Evolutionary conservation across 2,329 filamentous ascomycete genomes (phyloP), one percentile per base, ranked within the genome.

Genomic region (Pseudogymnoascus sp.): DNA sequence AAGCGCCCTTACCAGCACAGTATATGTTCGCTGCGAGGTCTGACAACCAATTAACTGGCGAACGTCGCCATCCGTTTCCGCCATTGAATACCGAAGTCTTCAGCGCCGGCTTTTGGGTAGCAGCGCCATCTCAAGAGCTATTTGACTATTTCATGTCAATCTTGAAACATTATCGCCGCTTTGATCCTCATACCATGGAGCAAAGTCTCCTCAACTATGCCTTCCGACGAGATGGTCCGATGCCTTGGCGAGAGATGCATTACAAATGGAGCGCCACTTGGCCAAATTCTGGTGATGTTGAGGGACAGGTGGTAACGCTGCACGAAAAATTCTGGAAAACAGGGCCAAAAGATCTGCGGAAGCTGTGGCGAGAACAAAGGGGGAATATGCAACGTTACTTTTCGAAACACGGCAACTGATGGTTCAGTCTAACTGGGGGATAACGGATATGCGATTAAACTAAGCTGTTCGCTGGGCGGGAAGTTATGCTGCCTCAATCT

Each of bases 181-280:
- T 79, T 65, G 70, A 76, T 44, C 71, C 75, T 0, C 69, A 70
- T 19, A 74, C 72, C 15, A 75, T 75, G 65, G 77, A 79, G 65
- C 78, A 79, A 67, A 75, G 75, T 64, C 67, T 80, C 26, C 68
- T 78, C 17, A 79, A 79, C 66, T 79, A 80, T 65, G 78, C 75
- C 1, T 77, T 77, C 65, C 70, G 77, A 9, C 64, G 72, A 6
- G 68, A 72, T 9, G 77, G 77, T 0, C 69, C 74, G 10, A 79
- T 79, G 76, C 76, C 77, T 0, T 79, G 77, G 77, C 67, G 70
- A 17, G 72, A 75, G 62, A 62, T 79, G 59, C 67, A 75, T 61
- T 71, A 71, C 62, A 70, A 68, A 15, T 79, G 77, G 77, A 78
- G 72, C 63, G 72, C 75, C 4, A 75, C 73, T n/a, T 73, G 74